phyloP scores from a whole-genome alignment of 345 rosid genomes.

The Salix purpurea region DNA sequence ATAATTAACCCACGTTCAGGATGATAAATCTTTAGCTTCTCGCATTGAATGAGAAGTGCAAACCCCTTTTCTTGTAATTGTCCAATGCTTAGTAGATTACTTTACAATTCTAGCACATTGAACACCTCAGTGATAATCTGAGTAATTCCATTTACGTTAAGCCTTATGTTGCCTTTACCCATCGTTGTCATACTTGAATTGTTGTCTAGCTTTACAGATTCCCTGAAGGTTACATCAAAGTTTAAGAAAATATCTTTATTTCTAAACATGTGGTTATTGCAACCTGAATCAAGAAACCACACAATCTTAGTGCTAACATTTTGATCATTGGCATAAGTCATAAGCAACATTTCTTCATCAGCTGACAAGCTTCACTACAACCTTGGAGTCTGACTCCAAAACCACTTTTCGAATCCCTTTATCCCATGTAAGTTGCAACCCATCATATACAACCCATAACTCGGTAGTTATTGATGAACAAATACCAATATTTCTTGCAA shows the following conservation, averaged over 20 bases:
- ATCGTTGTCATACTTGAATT: neutral
- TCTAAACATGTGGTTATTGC: no score
- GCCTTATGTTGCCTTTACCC: neutral
- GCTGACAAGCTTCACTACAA: no score
- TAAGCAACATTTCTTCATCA: no score
- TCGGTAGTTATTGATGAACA: no score
- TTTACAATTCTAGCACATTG: neutral
- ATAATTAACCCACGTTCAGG: neutral
- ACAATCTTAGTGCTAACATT: no score
- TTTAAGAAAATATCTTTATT: neutral
- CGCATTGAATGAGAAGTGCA: neutral
- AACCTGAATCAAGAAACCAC: no score
- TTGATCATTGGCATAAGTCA: no score
- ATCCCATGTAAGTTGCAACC: no score
- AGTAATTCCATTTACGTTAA: neutral
- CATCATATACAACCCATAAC: no score
- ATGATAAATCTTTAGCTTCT: neutral
- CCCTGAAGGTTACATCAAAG: neutral
- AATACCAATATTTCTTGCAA: no score
- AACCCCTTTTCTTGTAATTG: neutral
- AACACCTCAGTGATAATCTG: neutral
- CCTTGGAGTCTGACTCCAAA: no score
- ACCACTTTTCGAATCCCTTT: no score
- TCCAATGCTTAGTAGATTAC: neutral
- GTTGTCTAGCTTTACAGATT: neutral